These are phyloP conservation scores for Magnaporthales sp. DNA, from an alignment of 2,329 filamentous ascomycete species.

Conservation along the genomic window DNA sequence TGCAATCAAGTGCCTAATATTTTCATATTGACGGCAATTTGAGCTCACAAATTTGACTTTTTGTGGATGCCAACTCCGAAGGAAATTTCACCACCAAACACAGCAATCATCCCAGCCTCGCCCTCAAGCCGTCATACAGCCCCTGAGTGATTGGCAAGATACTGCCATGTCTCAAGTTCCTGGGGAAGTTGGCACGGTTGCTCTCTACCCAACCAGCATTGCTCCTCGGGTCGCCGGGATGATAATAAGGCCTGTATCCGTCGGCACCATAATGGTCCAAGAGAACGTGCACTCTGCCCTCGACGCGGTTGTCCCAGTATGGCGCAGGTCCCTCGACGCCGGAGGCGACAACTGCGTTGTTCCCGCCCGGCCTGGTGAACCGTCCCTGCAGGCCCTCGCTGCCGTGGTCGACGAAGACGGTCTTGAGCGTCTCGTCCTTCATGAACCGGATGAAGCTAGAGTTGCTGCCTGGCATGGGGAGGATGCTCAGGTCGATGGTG, in stretches of 20 bases:
- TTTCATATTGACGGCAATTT: too few relatives aligned
- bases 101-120: slow-evolving; percentile 21
- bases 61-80: too few relatives aligned
- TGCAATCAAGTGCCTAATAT: too few relatives aligned
- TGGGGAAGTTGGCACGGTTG: slow-evolving; percentile 31
- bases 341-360: slow-evolving; percentile 28
- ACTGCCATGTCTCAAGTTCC: slow-evolving; percentile 40
- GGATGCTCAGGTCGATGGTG: slow-evolving; percentile 49
- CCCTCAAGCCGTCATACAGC: slow-evolving; percentile 29
- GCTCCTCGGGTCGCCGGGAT: slow-evolving; percentile 27
- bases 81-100: neutral
- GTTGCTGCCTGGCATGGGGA: slow-evolving; percentile 28
- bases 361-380: slow-evolving; percentile 39
- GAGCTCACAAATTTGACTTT: too few relatives aligned
- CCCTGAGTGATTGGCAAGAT: slow-evolving; percentile 37
- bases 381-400: slow-evolving; percentile 39
- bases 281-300: slow-evolving; percentile 33
- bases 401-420: slow-evolving; percentile 40
- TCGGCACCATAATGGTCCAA: slow-evolving; percentile 38
- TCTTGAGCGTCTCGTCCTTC: slow-evolving; percentile 44
- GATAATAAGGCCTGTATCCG: slow-evolving; percentile 40
- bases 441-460: slow-evolving; percentile 39
- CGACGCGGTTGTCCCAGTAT: slow-evolving; percentile 31
- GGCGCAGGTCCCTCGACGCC: slow-evolving; percentile 35
- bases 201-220: slow-evolving; percentile 37